Conservation (phyloP, 1,139 yeast genomes). For the Candida smagusa region DNA sequence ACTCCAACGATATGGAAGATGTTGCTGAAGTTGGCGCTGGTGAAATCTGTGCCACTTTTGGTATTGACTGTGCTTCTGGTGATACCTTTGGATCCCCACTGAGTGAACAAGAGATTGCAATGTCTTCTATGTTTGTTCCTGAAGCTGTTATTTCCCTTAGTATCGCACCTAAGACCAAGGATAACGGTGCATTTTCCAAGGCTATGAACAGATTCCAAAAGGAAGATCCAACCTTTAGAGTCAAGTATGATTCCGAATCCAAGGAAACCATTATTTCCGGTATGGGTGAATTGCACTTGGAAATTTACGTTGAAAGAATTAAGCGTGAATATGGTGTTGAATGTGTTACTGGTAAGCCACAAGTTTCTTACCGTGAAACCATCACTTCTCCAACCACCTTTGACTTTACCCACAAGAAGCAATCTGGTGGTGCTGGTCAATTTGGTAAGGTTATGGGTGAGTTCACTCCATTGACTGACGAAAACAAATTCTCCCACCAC, state of each 20-base stretch:
- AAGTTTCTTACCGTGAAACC: conserved; percentile 96
- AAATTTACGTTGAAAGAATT: conserved; percentile 96
- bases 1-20: conserved; percentile 98
- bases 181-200: conserved; percentile 81
- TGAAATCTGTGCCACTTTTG: conserved; percentile 98
- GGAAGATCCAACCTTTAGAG: conserved; percentile 98
- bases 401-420: conserved; percentile 95
- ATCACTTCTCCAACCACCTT: conserved; percentile 71
- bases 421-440: conserved; percentile 99
- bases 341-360: conserved; percentile 95
- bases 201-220: conserved; percentile 97
- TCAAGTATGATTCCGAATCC: conserved; percentile 83
- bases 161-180: conserved; percentile 84
- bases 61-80: conserved; percentile 99
- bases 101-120: conserved; percentile 72
- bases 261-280: conserved; percentile 96
- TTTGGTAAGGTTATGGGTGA: conserved; percentile 95
- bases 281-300: conserved; percentile 97
- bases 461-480: conserved; percentile 61
- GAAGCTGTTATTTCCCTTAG: conserved; percentile 96
- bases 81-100: conserved; percentile 80
- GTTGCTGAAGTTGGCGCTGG: conserved; percentile 95
- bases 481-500: conserved; percentile 75
- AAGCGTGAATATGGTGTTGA: conserved; percentile 95
- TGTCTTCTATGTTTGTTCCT: conserved; percentile 98